Percentiles rank a stretch among this genome's conserved stretches.
These are phyloP conservation scores for Chlorella sp. DNA, from an alignment of 139 green algal genomes.

Conservation along the genomic window DNA sequence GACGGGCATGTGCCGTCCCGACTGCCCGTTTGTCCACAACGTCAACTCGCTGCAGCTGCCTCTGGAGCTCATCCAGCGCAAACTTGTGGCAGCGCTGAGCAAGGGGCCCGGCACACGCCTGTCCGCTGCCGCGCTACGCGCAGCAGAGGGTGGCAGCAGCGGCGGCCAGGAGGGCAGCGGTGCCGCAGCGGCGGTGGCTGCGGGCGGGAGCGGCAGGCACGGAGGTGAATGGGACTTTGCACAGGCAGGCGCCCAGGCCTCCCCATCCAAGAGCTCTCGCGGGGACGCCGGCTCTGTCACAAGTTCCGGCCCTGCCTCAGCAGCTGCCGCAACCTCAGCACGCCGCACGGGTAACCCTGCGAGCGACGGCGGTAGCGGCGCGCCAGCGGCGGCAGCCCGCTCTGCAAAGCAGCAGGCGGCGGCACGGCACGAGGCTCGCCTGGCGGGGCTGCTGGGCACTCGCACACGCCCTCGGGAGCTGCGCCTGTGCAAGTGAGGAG, in stretches of 20 bases:
- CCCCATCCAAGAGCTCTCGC: too few species aligned
- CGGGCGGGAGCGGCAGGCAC: neutral
- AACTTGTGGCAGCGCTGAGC: neutral
- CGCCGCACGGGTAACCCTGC: neutral
- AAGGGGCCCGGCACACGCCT: neutral
- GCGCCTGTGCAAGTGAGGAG: neutral
- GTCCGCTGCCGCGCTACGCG: neutral
- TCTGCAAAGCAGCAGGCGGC: neutral
- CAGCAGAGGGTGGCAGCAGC: neutral
- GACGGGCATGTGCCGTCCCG: neutral
- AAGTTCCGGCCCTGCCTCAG: too few species aligned
- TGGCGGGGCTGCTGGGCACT: neutral
- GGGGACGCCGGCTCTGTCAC: too few species aligned
- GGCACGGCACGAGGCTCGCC: neutral
- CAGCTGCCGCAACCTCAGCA: neutral
- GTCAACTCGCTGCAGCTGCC: neutral
- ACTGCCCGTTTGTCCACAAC: conserved; percentile 20
- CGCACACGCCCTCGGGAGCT: neutral
- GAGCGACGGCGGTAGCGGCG: neutral
- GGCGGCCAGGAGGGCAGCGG: neutral
- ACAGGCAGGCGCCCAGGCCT: too few species aligned
- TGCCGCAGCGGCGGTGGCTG: neutral
- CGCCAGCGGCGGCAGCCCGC: neutral
- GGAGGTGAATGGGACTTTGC: neutral
- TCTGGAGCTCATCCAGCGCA: neutral